A percentile compares a stretch with the other conserved stretches of the same genome.
These are phyloP conservation scores for Cercophora samala DNA, from an alignment of 495 filamentous ascomycete species.

Conservation along the genomic window DNA sequence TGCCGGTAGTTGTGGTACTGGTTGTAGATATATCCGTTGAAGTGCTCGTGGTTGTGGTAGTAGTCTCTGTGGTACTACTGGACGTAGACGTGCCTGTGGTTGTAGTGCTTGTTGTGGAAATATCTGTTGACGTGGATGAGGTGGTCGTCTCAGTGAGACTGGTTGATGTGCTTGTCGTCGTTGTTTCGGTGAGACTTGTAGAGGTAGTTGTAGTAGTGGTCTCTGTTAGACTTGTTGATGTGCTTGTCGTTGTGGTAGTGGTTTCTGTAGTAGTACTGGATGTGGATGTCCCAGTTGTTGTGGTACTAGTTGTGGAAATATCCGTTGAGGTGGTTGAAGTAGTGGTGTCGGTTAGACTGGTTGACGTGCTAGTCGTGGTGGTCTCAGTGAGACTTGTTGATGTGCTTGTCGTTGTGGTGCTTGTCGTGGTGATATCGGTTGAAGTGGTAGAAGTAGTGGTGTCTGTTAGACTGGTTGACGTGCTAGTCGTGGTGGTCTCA, in stretches of 20 bases:
- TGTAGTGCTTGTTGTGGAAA: neutral
- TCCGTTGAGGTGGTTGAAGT: neutral
- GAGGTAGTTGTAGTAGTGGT: neutral
- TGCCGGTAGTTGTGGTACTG: neutral
- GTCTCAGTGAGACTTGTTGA: neutral
- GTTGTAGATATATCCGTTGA: neutral
- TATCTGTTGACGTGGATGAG: neutral
- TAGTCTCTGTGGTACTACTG: no score
- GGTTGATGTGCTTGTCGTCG: neutral
- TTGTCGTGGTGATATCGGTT: no score
- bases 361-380: neutral
- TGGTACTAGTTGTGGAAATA: neutral
- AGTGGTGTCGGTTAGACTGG: neutral
- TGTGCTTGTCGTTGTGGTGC: neutral
- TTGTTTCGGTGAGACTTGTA: neutral
- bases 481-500: neutral
- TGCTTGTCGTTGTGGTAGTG: conserved; percentile 3
- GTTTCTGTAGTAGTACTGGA: neutral
- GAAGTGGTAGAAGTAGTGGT: no score
- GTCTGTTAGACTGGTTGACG: neutral
- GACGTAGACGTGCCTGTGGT: neutral
- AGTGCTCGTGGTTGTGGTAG: neutral
- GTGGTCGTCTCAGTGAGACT: neutral
- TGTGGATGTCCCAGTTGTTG: conserved; percentile 3
- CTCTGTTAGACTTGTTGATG: neutral